Conservation (phyloP, 805 yeast species). For the Candida oleophila region DNA sequence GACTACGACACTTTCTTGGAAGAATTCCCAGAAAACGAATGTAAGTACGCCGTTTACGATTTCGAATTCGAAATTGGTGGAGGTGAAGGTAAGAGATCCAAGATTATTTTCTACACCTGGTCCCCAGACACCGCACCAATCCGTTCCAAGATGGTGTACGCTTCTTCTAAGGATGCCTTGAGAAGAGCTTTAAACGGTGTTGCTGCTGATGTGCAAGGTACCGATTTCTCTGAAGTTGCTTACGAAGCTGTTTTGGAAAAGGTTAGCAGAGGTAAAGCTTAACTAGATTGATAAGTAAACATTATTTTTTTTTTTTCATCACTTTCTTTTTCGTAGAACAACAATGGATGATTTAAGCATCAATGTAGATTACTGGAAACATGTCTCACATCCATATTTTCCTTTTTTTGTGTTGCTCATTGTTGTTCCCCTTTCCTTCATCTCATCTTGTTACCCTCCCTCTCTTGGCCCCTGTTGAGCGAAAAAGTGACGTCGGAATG, state of each 20-base stretch:
- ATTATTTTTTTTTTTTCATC: too few species aligned
- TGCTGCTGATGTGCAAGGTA: conserved; percentile 93
- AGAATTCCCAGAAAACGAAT: conserved; percentile 91
- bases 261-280: conserved; percentile 64
- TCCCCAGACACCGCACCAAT: conserved; percentile 97
- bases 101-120: conserved; percentile 78
- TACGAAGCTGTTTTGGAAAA: conserved; percentile 88
- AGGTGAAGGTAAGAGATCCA: conserved; percentile 92
- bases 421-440: too few species aligned
- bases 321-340: too few species aligned
- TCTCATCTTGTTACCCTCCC: not conserved
- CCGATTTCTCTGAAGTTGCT: conserved; percentile 96
- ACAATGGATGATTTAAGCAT: too few species aligned
- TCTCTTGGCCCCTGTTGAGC: not conserved
- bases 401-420: too few species aligned
- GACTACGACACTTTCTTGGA: conserved; percentile 86
- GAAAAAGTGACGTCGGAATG: not conserved
- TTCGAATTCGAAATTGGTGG: conserved; percentile 88
- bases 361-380: too few species aligned
- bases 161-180: conserved; percentile 96
- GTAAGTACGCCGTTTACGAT: conserved; percentile 95
- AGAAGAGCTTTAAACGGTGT: conserved; percentile 97
- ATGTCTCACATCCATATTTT: too few species aligned
- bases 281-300: not conserved
- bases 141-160: conserved; percentile 96